Percentiles rank a stretch among this genome's conserved stretches.
Conservation (phyloP, 1,284 basidiomycete species). For the Leucoagaricus sp. region DNA sequence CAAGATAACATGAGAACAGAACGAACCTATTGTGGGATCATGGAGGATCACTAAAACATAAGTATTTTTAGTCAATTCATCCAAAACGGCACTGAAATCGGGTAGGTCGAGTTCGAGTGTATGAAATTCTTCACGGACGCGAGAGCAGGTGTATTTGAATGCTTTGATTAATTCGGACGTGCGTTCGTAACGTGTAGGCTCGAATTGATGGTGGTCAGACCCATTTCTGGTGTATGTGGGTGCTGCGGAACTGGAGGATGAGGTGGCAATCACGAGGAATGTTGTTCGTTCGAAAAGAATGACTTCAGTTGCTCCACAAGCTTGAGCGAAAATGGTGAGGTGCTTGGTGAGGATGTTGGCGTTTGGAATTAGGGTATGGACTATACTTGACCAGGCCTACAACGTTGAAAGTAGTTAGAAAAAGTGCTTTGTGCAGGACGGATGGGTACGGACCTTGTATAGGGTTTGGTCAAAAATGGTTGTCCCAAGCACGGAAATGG, state of each 20-base stretch:
- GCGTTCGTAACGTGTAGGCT: constrained; percentile 89
- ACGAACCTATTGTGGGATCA: constrained; percentile 82
- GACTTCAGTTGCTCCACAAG: constrained; percentile 90
- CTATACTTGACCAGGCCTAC: constrained; percentile 97
- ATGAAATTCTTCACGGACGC: constrained; percentile 79
- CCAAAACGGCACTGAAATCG: constrained; percentile 91
- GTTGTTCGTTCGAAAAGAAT: constrained; percentile 97
- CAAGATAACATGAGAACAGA: constrained; percentile 6
- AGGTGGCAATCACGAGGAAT: constrained; percentile 93
- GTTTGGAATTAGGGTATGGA: constrained; percentile 96
- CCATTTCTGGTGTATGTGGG: constrained; percentile 32
- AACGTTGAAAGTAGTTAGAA: constrained; percentile 12
- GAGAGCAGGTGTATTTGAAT: constrained; percentile 90
- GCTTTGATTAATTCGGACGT: constrained; percentile 95
- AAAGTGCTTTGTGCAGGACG: neutral
- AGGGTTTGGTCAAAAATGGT: constrained; percentile 98
- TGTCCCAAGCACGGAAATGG: constrained; percentile 83
- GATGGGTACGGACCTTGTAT: constrained; percentile 72
- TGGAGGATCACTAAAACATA: constrained; percentile 91
- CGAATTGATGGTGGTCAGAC: constrained; percentile 50
- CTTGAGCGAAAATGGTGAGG: constrained; percentile 81
- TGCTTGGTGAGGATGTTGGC: constrained; percentile 87
- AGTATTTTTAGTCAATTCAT: constrained; percentile 92
- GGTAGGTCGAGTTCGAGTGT: constrained; percentile 80
- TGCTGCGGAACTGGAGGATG: constrained; percentile 37